A percentile compares a stretch with the other conserved stretches of the same genome.
Conservation (phyloP, 805 yeast species). For the Teunomyces stri region DNA sequence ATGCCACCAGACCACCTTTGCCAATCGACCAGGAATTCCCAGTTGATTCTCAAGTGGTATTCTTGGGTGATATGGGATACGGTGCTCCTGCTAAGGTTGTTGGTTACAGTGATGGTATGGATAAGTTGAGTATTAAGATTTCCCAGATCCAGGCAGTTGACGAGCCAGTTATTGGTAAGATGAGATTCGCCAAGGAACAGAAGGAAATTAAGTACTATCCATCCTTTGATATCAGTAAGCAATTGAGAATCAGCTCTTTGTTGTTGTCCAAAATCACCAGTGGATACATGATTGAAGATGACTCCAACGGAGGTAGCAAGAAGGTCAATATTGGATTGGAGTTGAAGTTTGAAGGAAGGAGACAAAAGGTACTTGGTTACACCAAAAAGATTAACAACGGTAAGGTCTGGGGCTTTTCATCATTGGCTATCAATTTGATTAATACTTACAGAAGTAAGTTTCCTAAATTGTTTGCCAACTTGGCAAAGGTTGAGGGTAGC, state of each 20-base stretch:
- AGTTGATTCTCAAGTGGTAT: slow-evolving; percentile 62
- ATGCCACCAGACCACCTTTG: slow-evolving; percentile 63
- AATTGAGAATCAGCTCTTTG: slow-evolving; percentile 55
- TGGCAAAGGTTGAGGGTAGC: slow-evolving; percentile 23
- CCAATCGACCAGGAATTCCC: slow-evolving; percentile 87
- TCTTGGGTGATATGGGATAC: slow-evolving; percentile 82
- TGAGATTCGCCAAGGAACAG: slow-evolving; percentile 57
- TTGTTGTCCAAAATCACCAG: slow-evolving; percentile 79
- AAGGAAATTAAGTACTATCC: slow-evolving; percentile 59
- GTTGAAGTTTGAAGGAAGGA: slow-evolving; percentile 74
- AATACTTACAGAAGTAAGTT: slow-evolving; percentile 59
- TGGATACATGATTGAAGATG: slow-evolving; percentile 57
- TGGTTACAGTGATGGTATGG: slow-evolving; percentile 48
- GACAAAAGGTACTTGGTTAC: slow-evolving; percentile 85
- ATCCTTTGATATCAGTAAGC: slow-evolving; percentile 60
- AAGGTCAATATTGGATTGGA: slow-evolving; percentile 75
- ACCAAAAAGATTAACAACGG: slow-evolving; percentile 61
- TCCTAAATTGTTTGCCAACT: slow-evolving; percentile 54
- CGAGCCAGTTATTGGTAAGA: slow-evolving; percentile 67
- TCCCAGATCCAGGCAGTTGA: slow-evolving; percentile 34
- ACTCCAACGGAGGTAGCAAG: slow-evolving; percentile 22
- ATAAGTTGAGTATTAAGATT: slow-evolving; percentile 50
- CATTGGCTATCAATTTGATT: slow-evolving; percentile 65
- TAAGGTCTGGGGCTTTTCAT: slow-evolving; percentile 75
- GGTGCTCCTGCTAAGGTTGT: slow-evolving; percentile 73